These are phyloP conservation scores for Colletotrichum aenigma DNA, from an alignment of 2,329 filamentous ascomycete species.

Conservation along the genomic window DNA sequence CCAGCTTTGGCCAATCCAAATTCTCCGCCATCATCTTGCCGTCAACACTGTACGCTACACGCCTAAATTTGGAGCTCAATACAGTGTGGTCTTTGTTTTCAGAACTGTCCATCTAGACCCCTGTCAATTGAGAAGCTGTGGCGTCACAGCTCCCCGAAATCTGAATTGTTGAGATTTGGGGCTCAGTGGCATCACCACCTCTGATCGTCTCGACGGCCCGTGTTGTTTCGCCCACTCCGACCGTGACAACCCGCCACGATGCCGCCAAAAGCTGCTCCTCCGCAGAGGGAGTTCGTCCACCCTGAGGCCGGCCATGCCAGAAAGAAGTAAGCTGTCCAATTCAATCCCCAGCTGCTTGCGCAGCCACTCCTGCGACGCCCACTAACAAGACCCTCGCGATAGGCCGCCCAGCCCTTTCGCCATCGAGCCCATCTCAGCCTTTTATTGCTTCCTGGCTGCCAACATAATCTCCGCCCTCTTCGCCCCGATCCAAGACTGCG, in stretches of 20 bases:
- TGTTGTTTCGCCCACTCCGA: not conserved
- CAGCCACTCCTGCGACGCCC: slow-evolving; percentile 1
- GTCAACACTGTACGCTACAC: not conserved
- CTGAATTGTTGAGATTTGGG: slow-evolving; percentile 20
- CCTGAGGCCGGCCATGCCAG: slow-evolving; percentile 54
- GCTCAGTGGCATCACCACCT: slow-evolving; percentile 15
- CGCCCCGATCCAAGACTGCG: slow-evolving; percentile 95
- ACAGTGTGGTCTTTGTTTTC: not conserved
- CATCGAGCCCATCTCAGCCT: slow-evolving; percentile 75
- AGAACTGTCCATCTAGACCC: not conserved
- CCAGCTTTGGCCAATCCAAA: slow-evolving; percentile 8
- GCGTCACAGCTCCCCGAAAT: slow-evolving; percentile 18
- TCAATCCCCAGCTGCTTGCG: not conserved
- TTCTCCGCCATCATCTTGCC: not conserved
- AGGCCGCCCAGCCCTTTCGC: slow-evolving; percentile 61
- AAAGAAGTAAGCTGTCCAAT: slow-evolving; percentile 47
- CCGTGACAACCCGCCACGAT: slow-evolving; percentile 34
- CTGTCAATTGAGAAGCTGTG: slow-evolving; percentile 20
- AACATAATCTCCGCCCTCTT: slow-evolving; percentile 79
- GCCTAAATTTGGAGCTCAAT: rapidly evolving
- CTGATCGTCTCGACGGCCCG: not conserved
- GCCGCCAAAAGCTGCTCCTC: slow-evolving; percentile 37
- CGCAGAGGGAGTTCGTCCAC: slow-evolving; percentile 47
- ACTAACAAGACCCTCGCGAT: slow-evolving; percentile 4
- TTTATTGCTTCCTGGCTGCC: slow-evolving; percentile 78